phyloP scores from a whole-genome alignment of 129 eudicot species.

The Flaveria linearis region DNA sequence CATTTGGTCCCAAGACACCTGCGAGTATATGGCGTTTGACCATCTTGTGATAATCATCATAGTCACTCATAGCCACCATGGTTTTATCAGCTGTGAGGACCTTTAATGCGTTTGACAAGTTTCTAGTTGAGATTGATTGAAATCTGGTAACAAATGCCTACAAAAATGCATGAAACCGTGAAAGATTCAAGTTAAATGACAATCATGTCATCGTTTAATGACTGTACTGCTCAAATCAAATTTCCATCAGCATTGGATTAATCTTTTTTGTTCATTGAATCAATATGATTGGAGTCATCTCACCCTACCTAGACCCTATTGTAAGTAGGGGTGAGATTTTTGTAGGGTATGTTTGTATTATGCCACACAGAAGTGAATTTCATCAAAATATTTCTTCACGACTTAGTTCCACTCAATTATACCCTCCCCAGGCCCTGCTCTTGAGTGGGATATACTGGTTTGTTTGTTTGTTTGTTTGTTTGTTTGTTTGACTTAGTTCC shows the following conservation, averaged over 20 bases:
- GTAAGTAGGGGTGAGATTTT: too few species aligned
- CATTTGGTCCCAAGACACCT: conserved; percentile 69
- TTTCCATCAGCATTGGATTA: background rate
- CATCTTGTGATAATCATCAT: conserved; percentile 68
- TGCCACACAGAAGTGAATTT: too few species aligned
- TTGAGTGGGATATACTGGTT: too few species aligned
- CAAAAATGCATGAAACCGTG: conserved; percentile 12
- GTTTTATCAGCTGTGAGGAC: conserved; percentile 79
- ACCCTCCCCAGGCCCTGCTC: too few species aligned
- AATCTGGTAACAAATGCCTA: conserved; percentile 86
- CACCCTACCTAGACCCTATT: too few species aligned
- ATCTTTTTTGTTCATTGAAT: background rate
- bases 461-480: too few species aligned
- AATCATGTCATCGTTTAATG: background rate
- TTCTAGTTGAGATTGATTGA: conserved; percentile 81
- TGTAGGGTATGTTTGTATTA: too few species aligned
- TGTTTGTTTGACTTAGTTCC: too few species aligned
- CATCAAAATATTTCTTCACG: too few species aligned
- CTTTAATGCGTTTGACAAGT: conserved; percentile 60
- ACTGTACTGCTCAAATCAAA: background rate
- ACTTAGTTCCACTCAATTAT: too few species aligned
- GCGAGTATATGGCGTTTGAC: conserved; percentile 58
- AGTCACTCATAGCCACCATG: conserved; percentile 92
- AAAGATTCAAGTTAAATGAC: background rate
- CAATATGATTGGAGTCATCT: background rate